Base-by-base conservation (phyloP, 768 basidiomycete species). In the Leucosporidium creatinivorum region DNA sequence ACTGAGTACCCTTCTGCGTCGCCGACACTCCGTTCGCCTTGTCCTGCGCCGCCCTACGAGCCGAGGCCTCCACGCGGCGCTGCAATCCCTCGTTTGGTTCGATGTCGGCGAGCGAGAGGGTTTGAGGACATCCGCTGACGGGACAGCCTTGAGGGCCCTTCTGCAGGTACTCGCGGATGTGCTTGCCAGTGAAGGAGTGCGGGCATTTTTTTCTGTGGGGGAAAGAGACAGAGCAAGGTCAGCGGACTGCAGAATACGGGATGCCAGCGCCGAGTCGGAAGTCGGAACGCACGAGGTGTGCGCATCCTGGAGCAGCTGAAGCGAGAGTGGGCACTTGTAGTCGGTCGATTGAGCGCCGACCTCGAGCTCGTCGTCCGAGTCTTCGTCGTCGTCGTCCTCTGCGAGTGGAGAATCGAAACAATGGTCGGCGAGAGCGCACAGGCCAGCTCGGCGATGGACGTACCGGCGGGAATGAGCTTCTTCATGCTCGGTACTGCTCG, bases 361-460 rank as follows among this genome's bases (percentile, higher is more conserved):
- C 78, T 92, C 88, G 39, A 98, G 78, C 18, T 96, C 93, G 61
- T 92, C 89, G 39, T 93, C 93, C 61, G 86, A 86, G 65, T 89
- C 89, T 62, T 87, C 89, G 36, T 83, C 85, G 69, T 91, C 90
- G 15, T 85, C 89, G 51, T 84, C 82, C 83, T 92, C 91, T 92
- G 77, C n/a, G 62, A 19, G 36, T 23, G 25, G 8, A 0, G 47
- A n/a, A 33, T 13, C 19, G 4, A 56, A 10, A 3, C 28, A 28
- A 49, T 7, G 23, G n/a, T 54, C 59, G 47, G 44, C 17, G 8
- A 49, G 44, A 47, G 15, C 17, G 28, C 23, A 19, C 1, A 18
- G 25, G 25, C 21, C 63, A 50, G n/a, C n/a, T 18, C 31, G 58
- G 36, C 6, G 1, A 28, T 28, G 10, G 21, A 25, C 72, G 26